A percentile compares a stretch with the other conserved stretches of the same genome.
Conservation (phyloP, 192 early-diverging fungal genomes). For the Dimargaris cristalligena region DNA sequence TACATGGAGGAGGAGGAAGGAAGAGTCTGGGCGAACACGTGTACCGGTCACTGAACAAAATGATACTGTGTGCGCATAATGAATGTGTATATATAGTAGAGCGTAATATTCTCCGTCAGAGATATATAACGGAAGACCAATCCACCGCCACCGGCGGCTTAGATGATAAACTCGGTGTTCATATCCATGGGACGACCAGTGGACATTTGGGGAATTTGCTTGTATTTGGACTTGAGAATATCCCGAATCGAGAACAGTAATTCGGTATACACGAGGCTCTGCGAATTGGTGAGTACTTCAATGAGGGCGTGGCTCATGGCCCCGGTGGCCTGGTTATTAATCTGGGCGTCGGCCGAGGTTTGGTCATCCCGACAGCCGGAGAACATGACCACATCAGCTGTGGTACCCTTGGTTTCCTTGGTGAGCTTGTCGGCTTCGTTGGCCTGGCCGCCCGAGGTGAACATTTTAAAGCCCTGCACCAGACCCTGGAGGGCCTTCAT, state of each 20-base stretch:
- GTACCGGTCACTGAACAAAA: too few species aligned
- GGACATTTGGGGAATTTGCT: conserved; percentile 29
- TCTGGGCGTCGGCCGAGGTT: conserved; percentile 49
- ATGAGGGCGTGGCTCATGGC: conserved; percentile 54
- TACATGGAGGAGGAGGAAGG: too few species aligned
- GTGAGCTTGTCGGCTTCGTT: conserved; percentile 16
- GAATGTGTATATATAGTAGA: too few species aligned
- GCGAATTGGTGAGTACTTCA: conserved; percentile 19
- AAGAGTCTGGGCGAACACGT: too few species aligned
- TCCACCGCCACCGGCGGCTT: too few species aligned
- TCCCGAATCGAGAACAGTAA: conserved; percentile 27
- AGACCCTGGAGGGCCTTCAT: background rate
- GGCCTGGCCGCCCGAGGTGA: conserved; percentile 7
- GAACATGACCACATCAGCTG: conserved; percentile 56
- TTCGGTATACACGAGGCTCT: conserved; percentile 26
- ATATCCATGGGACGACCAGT: conserved; percentile 27
- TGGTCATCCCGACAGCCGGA: conserved; percentile 52
- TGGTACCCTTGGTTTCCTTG: conserved; percentile 22
- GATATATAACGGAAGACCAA: too few species aligned
- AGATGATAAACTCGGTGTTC: conserved; percentile 25
- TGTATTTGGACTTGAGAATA: conserved; percentile 14
- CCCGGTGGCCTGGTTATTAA: conserved; percentile 39
- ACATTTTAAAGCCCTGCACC: conserved; percentile 2
- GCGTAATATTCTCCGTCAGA: too few species aligned
- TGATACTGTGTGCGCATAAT: too few species aligned